Evolutionary conservation across 257 asterid genomes (phyloP).

Genomic region (Ilex aquifolium): DNA sequence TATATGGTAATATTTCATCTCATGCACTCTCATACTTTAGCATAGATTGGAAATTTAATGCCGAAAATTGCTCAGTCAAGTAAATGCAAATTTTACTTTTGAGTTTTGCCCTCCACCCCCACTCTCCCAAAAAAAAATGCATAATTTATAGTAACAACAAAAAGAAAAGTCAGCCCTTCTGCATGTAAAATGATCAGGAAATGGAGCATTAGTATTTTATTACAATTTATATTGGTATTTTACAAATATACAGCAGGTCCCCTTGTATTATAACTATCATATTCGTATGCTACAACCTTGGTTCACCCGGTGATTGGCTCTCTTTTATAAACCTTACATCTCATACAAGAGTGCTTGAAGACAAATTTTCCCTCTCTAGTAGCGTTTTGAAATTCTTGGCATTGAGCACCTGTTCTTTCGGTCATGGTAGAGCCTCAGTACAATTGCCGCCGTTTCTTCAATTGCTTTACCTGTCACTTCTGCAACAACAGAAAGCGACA

Average conservation of each 20-base stretch:
- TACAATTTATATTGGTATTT: too few relatives aligned
- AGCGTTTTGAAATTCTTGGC: constrained; percentile 89
- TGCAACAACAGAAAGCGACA: constrained; percentile 32
- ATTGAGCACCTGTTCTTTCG: constrained; percentile 79
- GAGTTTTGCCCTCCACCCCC: too few relatives aligned
- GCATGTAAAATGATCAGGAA: background rate
- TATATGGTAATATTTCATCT: too few relatives aligned
- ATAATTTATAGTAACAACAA: too few relatives aligned
- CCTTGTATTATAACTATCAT: background rate
- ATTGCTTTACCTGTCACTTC: constrained; percentile 90
- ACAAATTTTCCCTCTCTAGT: constrained; percentile 27
- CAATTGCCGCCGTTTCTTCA: constrained; percentile 94
- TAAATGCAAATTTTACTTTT: too few relatives aligned
- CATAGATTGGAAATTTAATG: too few relatives aligned
- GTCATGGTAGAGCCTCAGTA: constrained; percentile 82
- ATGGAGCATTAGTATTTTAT: background rate
- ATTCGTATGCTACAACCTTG: background rate
- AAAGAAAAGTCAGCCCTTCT: too few relatives aligned
- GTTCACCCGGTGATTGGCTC: background rate
- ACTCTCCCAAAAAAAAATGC: too few relatives aligned
- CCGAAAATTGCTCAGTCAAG: too few relatives aligned
- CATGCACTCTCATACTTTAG: too few relatives aligned
- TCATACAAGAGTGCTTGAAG: constrained; percentile 4
- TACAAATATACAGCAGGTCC: background rate
- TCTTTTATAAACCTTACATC: background rate